Evolutionary conservation across 2,329 filamentous ascomycete species (phyloP).

Genomic region (Orbilia quercus): DNA sequence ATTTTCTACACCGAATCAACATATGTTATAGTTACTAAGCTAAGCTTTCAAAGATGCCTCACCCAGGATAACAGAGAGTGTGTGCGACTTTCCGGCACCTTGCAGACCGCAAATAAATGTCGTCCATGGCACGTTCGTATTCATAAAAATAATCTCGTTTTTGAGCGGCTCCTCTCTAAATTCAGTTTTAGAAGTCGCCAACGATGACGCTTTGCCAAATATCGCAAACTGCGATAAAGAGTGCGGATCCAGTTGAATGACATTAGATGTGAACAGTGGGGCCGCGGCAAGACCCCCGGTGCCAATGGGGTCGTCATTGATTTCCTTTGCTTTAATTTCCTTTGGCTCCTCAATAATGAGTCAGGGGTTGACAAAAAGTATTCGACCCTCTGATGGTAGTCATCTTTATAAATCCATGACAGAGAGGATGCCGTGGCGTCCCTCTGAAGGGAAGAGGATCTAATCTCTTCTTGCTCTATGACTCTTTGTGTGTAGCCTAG

Average conservation of each 20-base stretch:
- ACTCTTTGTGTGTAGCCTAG: no score
- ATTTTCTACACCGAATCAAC: slow-evolving; percentile 20
- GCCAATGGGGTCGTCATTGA: neutral
- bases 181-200: neutral
- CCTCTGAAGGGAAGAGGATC: no score
- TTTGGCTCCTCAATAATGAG: no score
- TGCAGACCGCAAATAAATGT: slow-evolving; percentile 47
- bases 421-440: no score
- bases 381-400: no score
- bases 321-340: no score
- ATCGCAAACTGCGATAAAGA: no score
- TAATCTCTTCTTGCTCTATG: no score
- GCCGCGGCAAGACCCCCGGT: neutral
- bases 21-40: neutral
- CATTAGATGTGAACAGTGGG: no score
- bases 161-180: slow-evolving; percentile 8
- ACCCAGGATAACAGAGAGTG: slow-evolving; percentile 46
- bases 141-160: slow-evolving; percentile 26
- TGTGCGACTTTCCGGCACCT: slow-evolving; percentile 44
- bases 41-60: neutral
- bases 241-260: no score
- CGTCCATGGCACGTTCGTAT: slow-evolving; percentile 30
- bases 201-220: neutral
- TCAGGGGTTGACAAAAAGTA: no score
- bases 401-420: no score